Evolutionary conservation across 164 flowering plant species (phyloP), one percentile per base, ranked within the genome.

Genomic region (Macadamia integrifolia): DNA sequence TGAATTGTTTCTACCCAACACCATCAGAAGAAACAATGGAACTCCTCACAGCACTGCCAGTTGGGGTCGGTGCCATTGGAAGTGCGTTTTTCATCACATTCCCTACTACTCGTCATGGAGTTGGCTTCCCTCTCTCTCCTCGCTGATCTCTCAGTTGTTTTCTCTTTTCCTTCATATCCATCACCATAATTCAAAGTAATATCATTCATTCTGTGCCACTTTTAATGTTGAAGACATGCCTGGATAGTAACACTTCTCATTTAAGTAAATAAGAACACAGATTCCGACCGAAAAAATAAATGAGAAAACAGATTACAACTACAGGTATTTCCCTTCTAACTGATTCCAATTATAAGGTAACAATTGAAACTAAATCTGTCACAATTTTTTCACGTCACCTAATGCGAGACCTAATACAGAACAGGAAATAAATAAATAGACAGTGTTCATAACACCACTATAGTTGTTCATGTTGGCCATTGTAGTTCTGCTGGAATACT

Each of bases 1-100:
- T 79, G 67, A 62, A 40, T 13, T 85, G 57, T 17, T 53, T 53
- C 57, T 53, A 53, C 18, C 57, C 57, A 14, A 6, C 57, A 53
- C 57, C 57, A 14, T 53, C 57, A 53, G 18, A 53, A 17, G 57
- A 53, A n/a, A 53, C 15, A 17, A 53, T 12, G 57, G 57, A 53
- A 17, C 57, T 53, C 15, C 57, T 53, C 18, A 53, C n/a, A 53
- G 1, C 6, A 53, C n/a, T 53, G 57, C 57, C 57, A 14, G 57
- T 53, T 14, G 57, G 57, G 57, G 15, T 53, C 6, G 57, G 57
- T 11, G 57, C 6, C 57, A 14, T 53, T 53, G 13, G 57, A n/a
- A 53, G 57, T 53, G 14, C 14, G 57, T 53, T 13, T 14, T 53
- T 53, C 15, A 17, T 53, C 6, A 17, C 3, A 11, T 53, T 53